Percentiles rank a stretch among this genome's conserved stretches.
Conservation (phyloP, 2,329 filamentous ascomycete species). For the Ascochyta rabiei region DNA sequence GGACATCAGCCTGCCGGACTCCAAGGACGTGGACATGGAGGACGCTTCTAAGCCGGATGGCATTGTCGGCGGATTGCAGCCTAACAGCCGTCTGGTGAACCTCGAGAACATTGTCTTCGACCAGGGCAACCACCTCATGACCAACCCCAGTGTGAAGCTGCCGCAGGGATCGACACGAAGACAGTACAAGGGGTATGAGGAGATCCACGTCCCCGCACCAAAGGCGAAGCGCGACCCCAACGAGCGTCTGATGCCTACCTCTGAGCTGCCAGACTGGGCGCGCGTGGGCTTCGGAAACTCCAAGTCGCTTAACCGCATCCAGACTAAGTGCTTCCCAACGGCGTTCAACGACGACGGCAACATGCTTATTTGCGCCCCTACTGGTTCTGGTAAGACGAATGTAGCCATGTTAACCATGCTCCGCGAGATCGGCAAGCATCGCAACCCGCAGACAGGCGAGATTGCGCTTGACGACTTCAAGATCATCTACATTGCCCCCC, state of each 20-base stretch:
- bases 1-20: slow-evolving; percentile 80
- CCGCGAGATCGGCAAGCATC: slow-evolving; percentile 94
- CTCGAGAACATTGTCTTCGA: slow-evolving; percentile 96
- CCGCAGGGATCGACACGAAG: slow-evolving; percentile 95
- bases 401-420: slow-evolving; percentile 97
- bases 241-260: slow-evolving; percentile 77
- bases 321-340: slow-evolving; percentile 88
- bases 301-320: slow-evolving; percentile 90
- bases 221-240: slow-evolving; percentile 83
- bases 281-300: slow-evolving; percentile 82
- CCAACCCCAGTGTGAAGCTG: slow-evolving; percentile 93
- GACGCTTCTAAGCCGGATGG: slow-evolving; percentile 50
- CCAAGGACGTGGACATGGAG: slow-evolving; percentile 55
- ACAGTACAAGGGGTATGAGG: slow-evolving; percentile 97
- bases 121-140: slow-evolving; percentile 98
- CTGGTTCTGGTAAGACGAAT: slow-evolving; percentile 97
- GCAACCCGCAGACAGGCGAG: slow-evolving; percentile 85
- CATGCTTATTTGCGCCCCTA: slow-evolving; percentile 96
- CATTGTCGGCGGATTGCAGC: slow-evolving; percentile 82
- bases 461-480: slow-evolving; percentile 97
- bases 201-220: slow-evolving; percentile 94
- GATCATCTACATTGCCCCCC: slow-evolving; percentile 94
- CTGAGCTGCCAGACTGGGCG: slow-evolving; percentile 92
- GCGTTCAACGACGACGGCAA: slow-evolving; percentile 96
- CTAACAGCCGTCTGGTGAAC: slow-evolving; percentile 87